Conservation (phyloP, 179 eudicot genomes). For the Heliamphora pulchella region DNA sequence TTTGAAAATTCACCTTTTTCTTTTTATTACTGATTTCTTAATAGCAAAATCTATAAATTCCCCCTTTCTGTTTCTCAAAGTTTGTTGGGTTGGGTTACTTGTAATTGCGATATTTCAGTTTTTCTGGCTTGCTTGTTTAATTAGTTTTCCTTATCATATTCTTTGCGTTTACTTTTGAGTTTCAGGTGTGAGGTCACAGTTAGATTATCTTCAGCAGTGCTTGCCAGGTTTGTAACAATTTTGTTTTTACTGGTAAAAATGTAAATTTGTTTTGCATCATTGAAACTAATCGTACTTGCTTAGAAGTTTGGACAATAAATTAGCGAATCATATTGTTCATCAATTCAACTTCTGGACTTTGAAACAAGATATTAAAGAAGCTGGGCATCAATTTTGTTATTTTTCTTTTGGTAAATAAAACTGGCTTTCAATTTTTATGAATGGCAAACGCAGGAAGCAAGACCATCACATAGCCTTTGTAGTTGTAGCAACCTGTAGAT, state of each 20-base stretch:
- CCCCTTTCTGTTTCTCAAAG: background rate
- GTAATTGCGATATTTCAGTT: background rate
- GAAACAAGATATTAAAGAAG: too few species aligned
- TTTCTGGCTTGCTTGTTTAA: background rate
- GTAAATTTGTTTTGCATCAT: background rate
- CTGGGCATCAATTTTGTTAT: too few species aligned
- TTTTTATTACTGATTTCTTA: too few species aligned
- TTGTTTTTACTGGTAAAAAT: background rate
- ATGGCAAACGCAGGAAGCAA: too few species aligned
- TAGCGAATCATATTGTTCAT: too few species aligned
- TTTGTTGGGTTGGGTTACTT: background rate
- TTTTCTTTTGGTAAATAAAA: too few species aligned
- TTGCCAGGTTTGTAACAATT: conserved; percentile 6
- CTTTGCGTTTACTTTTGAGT: background rate
- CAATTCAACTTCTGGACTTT: too few species aligned
- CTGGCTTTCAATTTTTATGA: too few species aligned
- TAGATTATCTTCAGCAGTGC: conserved; percentile 26
- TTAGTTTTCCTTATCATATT: background rate
- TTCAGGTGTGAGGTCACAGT: conserved; percentile 16
- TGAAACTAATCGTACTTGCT: background rate
- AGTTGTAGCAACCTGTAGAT: too few species aligned
- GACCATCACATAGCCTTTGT: too few species aligned
- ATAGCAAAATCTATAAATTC: too few species aligned
- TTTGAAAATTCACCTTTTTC: background rate
- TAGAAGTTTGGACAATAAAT: too few species aligned